phyloP scores from a whole-genome alignment of 2,329 filamentous ascomycete genomes.

The Nannizziopsis barbatae region DNA sequence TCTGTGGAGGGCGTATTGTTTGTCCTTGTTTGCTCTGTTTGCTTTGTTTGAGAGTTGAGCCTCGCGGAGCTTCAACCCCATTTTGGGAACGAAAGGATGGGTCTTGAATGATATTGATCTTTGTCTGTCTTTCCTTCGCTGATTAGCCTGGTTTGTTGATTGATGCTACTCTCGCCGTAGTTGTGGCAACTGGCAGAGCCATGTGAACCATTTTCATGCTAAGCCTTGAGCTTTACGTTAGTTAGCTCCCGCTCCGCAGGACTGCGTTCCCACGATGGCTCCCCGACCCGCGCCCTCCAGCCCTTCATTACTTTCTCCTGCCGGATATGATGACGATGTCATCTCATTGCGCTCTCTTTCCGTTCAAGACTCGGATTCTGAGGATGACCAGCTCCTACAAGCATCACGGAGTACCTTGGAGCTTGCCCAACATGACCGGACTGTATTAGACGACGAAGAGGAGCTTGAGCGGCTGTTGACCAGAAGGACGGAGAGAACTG shows the following conservation, averaged over 20 bases:
- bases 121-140: too few relatives aligned
- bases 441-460: constrained; percentile 65
- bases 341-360: constrained; percentile 50
- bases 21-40: constrained; percentile 8
- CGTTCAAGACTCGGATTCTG: constrained; percentile 64
- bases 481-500: constrained; percentile 23
- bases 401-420: constrained; percentile 58
- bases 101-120: too few relatives aligned
- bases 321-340: constrained; percentile 58
- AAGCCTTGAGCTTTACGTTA: too few relatives aligned
- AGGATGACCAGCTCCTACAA: constrained; percentile 58
- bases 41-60: too few relatives aligned
- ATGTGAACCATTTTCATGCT: too few relatives aligned
- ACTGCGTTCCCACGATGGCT: constrained; percentile 12
- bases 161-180: too few relatives aligned
- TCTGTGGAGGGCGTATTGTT: background rate
- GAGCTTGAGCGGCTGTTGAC: constrained; percentile 40
- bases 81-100: too few relatives aligned
- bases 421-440: constrained; percentile 56
- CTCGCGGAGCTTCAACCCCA: background rate
- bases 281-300: constrained; percentile 18
- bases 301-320: constrained; percentile 49
- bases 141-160: too few relatives aligned
- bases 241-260: background rate
- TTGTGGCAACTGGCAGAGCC: too few relatives aligned